Conservation (phyloP, 306 rosid genomes). For the Chamaecrista fasciculata region DNA sequence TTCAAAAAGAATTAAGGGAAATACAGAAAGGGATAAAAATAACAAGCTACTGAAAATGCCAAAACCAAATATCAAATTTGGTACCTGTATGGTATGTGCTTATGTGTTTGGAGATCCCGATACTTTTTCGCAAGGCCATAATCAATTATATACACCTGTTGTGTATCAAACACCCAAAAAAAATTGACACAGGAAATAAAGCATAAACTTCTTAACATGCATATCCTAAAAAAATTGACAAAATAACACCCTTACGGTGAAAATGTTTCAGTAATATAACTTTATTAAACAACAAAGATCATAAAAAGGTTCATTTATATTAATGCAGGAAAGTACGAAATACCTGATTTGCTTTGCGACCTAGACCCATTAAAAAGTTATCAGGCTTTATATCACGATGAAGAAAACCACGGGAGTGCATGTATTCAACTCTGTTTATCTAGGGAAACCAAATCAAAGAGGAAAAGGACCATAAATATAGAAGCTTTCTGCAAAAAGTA, state of each 20-base stretch:
- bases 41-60: slow-evolving; percentile 15
- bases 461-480: slow-evolving; percentile 29
- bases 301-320: slow-evolving; percentile 17
- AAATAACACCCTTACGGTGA: background rate
- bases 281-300: background rate
- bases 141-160: slow-evolving; percentile 90
- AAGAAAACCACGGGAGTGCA: slow-evolving; percentile 96
- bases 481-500: slow-evolving; percentile 4
- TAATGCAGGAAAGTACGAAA: background rate
- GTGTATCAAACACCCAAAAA: slow-evolving; percentile 23
- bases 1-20: slow-evolving; percentile 3
- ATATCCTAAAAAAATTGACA: background rate
- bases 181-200: slow-evolving; percentile 2
- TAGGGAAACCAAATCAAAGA: slow-evolving; percentile 32
- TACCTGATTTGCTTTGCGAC: slow-evolving; percentile 99
- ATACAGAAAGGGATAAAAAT: background rate
- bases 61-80: slow-evolving; percentile 25
- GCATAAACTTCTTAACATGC: slow-evolving; percentile 21
- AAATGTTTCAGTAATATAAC: too few species aligned
- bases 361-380: slow-evolving; percentile 97
- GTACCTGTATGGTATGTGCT: slow-evolving; percentile 98
- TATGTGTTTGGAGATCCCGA: slow-evolving; percentile 96
- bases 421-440: slow-evolving; percentile 96
- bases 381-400: slow-evolving; percentile 99
- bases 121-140: slow-evolving; percentile 96